Base-by-base conservation (phyloP, 495 filamentous ascomycete genomes). In the Trichoderma gamsii region DNA sequence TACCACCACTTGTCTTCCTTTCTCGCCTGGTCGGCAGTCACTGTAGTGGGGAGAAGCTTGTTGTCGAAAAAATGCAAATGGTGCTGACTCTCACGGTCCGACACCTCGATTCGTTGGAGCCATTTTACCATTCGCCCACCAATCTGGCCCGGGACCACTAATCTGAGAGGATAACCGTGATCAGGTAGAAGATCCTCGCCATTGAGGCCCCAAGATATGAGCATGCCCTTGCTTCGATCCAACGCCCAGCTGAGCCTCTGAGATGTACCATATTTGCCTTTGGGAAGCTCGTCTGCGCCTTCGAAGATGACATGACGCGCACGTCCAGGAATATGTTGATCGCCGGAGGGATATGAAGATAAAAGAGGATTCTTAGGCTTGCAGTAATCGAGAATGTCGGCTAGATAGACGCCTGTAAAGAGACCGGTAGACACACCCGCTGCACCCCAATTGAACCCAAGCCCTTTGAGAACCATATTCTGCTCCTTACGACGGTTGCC, bases 61-160 rank as follows among this genome's bases (percentile, higher is more conserved):
- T 98, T 98, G 73, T 98, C 94, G 73, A 96, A 92, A 67, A 96
- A 92, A 76, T 98, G 94, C 71, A 97, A 98, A 93, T 93, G 97
- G 71, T 96, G 97, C 65, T 94, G 90, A 73, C 92, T 96, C 0
- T 94, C 94, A 4, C 77, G 76, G 7, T 86, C 84, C 0, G 92
- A 95, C 63, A 97, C 72, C 41, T 93, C 90, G 65, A 98, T 83
- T 52, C 83, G 88, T 80, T 90, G 96, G 70, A 98, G 73, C 94
- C 94, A 98, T 77, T 98, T 98, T 35, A 98, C 93, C 76, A 92
- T 97, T 63, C 94, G 83, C 7, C 93, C 94, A 52, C 94, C 94
- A 69, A 98, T 97, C 77, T 97, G 93, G 4, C 94, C 93, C 0
- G 94, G 94, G 9, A 98, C 91, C 5, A 97, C 89, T 4, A 89